Conservation (phyloP, 73 alveolate genomes). For the Paramecium tetraurelia region DNA sequence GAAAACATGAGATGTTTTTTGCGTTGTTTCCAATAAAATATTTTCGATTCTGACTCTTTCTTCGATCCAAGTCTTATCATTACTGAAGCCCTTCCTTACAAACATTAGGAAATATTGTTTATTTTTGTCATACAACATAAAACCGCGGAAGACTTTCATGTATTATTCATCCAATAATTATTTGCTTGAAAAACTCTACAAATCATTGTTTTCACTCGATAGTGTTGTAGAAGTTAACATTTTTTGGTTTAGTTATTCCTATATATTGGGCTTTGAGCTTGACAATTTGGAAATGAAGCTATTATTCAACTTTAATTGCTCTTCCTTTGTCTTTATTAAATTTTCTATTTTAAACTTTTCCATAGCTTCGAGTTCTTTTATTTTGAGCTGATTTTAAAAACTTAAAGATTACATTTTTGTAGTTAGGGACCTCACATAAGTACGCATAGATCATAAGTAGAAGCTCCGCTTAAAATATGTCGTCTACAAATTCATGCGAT, state of each 20-base stretch:
- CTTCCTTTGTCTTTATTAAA: background rate
- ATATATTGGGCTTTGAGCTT: background rate
- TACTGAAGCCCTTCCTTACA: background rate
- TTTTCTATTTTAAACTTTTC: background rate
- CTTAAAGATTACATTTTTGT: background rate
- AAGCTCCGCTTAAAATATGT: background rate
- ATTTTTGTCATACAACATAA: background rate
- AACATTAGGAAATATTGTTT: background rate
- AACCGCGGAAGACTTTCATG: background rate
- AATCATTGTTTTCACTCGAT: background rate
- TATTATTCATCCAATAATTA: background rate
- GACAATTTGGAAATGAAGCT: background rate
- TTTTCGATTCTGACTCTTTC: background rate
- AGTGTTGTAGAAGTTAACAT: background rate
- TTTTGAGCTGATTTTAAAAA: background rate
- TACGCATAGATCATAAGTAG: background rate
- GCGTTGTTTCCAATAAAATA: background rate
- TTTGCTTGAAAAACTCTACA: background rate
- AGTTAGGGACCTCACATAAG: background rate
- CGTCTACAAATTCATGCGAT: background rate
- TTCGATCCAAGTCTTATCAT: background rate
- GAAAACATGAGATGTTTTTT: background rate
- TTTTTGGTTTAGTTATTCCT: background rate
- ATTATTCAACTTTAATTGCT: background rate
- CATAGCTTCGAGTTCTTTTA: background rate